A percentile compares a stretch with the other conserved stretches of the same genome.
These are phyloP conservation scores for Aspergillus pseudotamarii DNA, from an alignment of 2,329 filamentous ascomycete genomes.

Conservation along the genomic window DNA sequence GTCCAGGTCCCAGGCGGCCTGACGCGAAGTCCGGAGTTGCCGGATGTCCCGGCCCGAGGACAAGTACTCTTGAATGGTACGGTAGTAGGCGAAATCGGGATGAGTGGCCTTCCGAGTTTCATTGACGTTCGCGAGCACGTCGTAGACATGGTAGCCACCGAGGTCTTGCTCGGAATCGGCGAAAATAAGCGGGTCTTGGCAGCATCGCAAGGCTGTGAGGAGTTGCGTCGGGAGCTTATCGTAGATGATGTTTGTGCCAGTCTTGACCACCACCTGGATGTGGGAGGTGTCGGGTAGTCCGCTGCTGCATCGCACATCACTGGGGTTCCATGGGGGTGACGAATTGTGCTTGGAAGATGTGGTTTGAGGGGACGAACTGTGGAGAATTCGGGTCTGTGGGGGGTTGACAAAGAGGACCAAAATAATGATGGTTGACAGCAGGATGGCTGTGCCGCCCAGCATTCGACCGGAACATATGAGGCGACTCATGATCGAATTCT, in stretches of 20 bases:
- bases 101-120: constrained; percentile 48
- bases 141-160: constrained; percentile 34
- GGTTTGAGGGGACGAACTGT: neutral
- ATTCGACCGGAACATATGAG: neutral
- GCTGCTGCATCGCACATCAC: constrained; percentile 37
- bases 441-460: neutral
- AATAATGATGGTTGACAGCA: neutral
- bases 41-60: constrained; percentile 51
- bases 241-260: constrained; percentile 59
- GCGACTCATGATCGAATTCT: neutral
- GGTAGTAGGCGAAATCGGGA: constrained; percentile 54
- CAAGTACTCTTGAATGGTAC: constrained; percentile 48
- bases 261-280: constrained; percentile 59
- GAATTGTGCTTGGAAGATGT: neutral
- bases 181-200: constrained; percentile 53
- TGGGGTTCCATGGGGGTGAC: neutral
- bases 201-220: constrained; percentile 56
- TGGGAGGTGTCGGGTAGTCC: constrained; percentile 50
- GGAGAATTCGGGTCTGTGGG: constrained; percentile 5
- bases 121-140: constrained; percentile 38
- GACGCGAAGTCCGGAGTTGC: constrained; percentile 30
- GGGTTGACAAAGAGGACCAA: constrained; percentile 4
- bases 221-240: constrained; percentile 58
- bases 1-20: constrained; percentile 57
- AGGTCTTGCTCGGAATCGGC: constrained; percentile 36